Percentiles rank a stretch among this genome's conserved stretches.
Evolutionary conservation across 164 flowering plant species (phyloP).

Genomic region (Saururus chinensis): DNA sequence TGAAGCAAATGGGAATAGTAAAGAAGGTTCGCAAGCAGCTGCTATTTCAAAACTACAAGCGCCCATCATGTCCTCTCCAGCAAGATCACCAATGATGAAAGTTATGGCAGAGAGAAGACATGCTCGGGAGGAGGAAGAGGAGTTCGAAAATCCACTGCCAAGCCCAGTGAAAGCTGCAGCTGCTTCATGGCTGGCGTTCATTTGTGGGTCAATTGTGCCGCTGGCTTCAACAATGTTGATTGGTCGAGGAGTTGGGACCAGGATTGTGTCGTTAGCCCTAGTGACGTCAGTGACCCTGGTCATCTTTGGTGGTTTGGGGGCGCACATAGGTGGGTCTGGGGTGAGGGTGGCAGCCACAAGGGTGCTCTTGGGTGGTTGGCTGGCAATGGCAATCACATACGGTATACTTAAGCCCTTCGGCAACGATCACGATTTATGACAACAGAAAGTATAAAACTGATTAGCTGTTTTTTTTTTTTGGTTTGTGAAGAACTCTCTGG

Average conservation of each 20-base stretch:
- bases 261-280: slow-evolving; percentile 19
- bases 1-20: not conserved
- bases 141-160: slow-evolving; percentile 15
- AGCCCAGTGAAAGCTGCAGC: slow-evolving; percentile 39
- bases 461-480: no score
- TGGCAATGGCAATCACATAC: slow-evolving; percentile 46
- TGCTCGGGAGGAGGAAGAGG: not conserved
- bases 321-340: slow-evolving; percentile 39
- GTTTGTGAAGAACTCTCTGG: no score
- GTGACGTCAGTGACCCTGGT: slow-evolving; percentile 32
- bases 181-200: slow-evolving; percentile 42
- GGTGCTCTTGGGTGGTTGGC: slow-evolving; percentile 52
- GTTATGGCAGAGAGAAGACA: slow-evolving; percentile 6
- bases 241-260: not conserved
- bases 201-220: slow-evolving; percentile 39
- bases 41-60: not conserved
- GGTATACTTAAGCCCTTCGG: slow-evolving; percentile 26
- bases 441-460: not conserved
- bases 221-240: slow-evolving; percentile 22
- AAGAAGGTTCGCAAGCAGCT: not conserved
- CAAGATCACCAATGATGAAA: slow-evolving; percentile 18
- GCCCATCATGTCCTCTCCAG: not conserved
- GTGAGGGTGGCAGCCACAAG: slow-evolving; percentile 27
- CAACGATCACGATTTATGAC: not conserved
- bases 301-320: slow-evolving; percentile 38